These are phyloP conservation scores for Phanerochaete carnosa DNA, from an alignment of 768 basidiomycete species.

Conservation along the genomic window DNA sequence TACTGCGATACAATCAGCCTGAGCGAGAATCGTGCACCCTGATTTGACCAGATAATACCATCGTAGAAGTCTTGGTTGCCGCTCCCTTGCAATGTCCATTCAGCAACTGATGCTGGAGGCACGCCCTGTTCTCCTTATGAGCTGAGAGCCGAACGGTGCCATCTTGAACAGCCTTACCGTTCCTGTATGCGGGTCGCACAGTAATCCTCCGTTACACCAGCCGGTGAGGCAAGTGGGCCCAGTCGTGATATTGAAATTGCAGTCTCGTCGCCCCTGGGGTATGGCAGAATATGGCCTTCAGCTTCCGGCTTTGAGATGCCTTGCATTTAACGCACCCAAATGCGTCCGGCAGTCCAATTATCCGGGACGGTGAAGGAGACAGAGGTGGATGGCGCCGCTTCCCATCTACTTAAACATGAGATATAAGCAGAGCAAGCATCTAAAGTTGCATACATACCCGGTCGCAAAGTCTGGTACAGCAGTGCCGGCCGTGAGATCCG, in stretches of 20 bases:
- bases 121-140: conserved; percentile 15
- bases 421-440: not conserved
- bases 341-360: conserved; percentile 37
- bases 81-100: not conserved
- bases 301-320: too few relatives aligned
- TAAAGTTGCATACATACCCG: conserved; percentile 10
- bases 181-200: conserved; percentile 33
- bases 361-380: conserved; percentile 34
- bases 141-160: not conserved
- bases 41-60: conserved; percentile 30
- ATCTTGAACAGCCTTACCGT: conserved; percentile 15
- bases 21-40: conserved; percentile 17
- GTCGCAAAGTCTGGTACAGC: conserved; percentile 27
- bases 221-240: conserved; percentile 34
- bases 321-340: conserved; percentile 27
- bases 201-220: conserved; percentile 38
- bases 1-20: conserved; percentile 29
- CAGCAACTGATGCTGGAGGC: not conserved
- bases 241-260: conserved; percentile 33
- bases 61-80: conserved; percentile 27
- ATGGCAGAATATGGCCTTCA: too few relatives aligned
- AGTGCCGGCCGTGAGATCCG: conserved; percentile 29
- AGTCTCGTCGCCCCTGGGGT: conserved; percentile 34
- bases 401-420: conserved; percentile 16
- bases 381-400: conserved; percentile 21